Evolutionary conservation across 441 rosid species (phyloP), one percentile per base, ranked within the genome.

Genomic region (Populus tomentosa): DNA sequence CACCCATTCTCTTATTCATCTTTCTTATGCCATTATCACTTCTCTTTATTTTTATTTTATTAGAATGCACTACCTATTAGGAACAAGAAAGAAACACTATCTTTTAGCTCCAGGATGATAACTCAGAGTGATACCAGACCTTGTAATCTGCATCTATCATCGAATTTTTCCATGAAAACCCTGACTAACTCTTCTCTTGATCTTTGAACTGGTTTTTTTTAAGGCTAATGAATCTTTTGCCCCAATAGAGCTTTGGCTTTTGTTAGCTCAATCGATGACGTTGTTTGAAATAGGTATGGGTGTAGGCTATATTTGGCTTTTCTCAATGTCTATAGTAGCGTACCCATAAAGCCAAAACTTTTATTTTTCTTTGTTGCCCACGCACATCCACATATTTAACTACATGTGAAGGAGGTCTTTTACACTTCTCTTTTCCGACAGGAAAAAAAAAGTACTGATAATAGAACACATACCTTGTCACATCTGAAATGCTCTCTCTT

Each of bases 1-100:
- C 70, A 79, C 76, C 56, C 33, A 53, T n/a, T 73, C 77, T 70
- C 75, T 28, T 67, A 18, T 33, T 67, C 32, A 35, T 59, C 24
- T 76, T 24, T n/a, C 23, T 18, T 78, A 20, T 68, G 13, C 63
- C 20, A 11, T 32, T 42, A 40, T 66, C 28, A 38, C 66, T 38
- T 24, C 36, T 30, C 4, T 61, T 32, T 10, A 61, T 26, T 10
- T 40, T 71, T 53, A 46, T 18, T 64, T 70, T 64, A 28, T 28
- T 28, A 28, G 16, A 36, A 50, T 68, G 69, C 40, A 66, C 53
- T 67, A 9, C 69, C 68, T 62, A 69, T 63, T 20, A 69, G 28
- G 21, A 18, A 69, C 30, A 14, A 68, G 26, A 11, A 42, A 14
- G 10, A 46, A 53, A 16, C 61, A 53, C n/a, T 53, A 16, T 53